Evolutionary conservation across 1,284 basidiomycete genomes (phyloP).

Genomic region (Trichosporon coremiiforme): DNA sequence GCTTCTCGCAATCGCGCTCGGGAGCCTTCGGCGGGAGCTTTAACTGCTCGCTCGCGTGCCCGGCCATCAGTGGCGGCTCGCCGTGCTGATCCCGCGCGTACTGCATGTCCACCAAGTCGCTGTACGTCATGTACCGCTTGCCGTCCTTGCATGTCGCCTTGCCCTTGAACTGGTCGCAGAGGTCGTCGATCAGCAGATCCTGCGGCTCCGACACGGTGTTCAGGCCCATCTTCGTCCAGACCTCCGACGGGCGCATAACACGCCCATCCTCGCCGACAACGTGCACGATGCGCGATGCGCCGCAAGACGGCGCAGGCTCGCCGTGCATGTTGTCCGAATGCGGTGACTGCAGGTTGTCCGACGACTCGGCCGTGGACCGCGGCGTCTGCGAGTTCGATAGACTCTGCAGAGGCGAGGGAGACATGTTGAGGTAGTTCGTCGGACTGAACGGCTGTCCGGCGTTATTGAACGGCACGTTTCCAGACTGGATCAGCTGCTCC

Average conservation of each 20-base stretch:
- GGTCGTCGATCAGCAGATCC: slow-evolving; percentile 54
- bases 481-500: slow-evolving; percentile 38
- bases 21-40: neutral
- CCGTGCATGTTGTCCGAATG: slow-evolving; percentile 24
- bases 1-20: slow-evolving; percentile 15
- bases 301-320: neutral
- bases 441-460: slow-evolving; percentile 44
- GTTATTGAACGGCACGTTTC: slow-evolving; percentile 22
- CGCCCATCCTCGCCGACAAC: slow-evolving; percentile 47
- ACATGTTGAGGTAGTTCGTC: slow-evolving; percentile 54
- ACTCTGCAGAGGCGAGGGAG: slow-evolving; percentile 46
- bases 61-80: neutral
- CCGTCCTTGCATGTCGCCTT: slow-evolving; percentile 55
- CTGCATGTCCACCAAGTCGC: slow-evolving; percentile 31
- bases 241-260: slow-evolving; percentile 47
- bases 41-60: neutral
- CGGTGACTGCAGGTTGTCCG: slow-evolving; percentile 32
- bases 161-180: slow-evolving; percentile 52
- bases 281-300: slow-evolving; percentile 36
- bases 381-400: slow-evolving; percentile 39
- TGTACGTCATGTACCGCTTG: slow-evolving; percentile 32
- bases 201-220: slow-evolving; percentile 32
- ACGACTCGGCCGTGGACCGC: slow-evolving; percentile 29
- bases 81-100: neutral
- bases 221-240: slow-evolving; percentile 50